Evolutionary conservation across 345 rosid genomes (phyloP).

Genomic region (Melaleuca alternifolia): DNA sequence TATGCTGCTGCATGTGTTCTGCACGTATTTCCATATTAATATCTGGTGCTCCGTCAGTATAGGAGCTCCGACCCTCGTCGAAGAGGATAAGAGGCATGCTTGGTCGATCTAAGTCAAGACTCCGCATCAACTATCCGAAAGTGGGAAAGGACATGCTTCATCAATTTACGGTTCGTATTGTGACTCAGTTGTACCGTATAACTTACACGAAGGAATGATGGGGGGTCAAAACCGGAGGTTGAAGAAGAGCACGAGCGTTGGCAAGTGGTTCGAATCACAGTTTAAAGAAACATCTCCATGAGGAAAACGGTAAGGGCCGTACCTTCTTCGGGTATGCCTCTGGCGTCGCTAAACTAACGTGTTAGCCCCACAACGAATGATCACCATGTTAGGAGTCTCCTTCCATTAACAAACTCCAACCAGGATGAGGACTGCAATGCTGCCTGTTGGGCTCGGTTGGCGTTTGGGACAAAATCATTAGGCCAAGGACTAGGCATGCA

Average conservation of each 20-base stretch:
- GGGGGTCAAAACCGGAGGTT: neutral
- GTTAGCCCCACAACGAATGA: neutral
- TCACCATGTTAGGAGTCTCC: neutral
- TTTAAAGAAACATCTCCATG: neutral
- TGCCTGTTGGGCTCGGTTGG: neutral
- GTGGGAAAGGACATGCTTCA: neutral
- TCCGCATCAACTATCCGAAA: neutral
- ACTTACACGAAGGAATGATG: neutral
- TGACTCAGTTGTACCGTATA: neutral
- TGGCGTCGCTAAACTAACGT: neutral
- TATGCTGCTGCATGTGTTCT: neutral
- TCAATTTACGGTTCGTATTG: neutral
- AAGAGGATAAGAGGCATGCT: neutral
- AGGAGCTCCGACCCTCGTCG: neutral
- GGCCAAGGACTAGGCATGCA: neutral
- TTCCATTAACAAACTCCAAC: neutral
- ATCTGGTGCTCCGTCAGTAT: neutral
- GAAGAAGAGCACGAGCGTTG: neutral
- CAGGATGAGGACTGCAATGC: neutral
- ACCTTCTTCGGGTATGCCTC: neutral
- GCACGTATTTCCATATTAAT: neutral
- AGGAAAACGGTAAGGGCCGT: neutral
- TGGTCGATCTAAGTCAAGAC: neutral
- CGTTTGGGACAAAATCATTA: neutral
- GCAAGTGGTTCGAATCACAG: neutral